phyloP scores from a whole-genome alignment of 495 filamentous ascomycete species.

The Trichoderma erinaceum region DNA sequence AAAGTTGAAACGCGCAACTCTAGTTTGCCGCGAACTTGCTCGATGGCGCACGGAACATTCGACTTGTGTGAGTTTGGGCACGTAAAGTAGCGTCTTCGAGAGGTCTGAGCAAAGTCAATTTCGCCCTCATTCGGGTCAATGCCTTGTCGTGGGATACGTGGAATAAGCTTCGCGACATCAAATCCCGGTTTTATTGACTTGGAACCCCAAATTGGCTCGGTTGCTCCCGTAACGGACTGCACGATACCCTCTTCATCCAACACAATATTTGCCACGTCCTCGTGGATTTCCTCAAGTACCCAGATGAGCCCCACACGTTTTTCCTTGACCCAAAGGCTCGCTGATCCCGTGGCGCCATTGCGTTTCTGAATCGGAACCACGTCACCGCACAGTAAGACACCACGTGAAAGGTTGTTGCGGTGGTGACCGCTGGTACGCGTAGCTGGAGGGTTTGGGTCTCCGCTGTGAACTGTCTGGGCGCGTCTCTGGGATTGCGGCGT shows the following conservation, averaged over 20 bases:
- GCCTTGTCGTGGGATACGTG: slow-evolving; percentile 68
- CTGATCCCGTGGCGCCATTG: slow-evolving; percentile 83
- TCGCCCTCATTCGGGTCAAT: slow-evolving; percentile 57
- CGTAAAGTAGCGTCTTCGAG: slow-evolving; percentile 69
- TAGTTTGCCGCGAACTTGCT: slow-evolving; percentile 54
- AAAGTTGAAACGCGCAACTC: slow-evolving; percentile 83
- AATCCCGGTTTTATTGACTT: slow-evolving; percentile 57
- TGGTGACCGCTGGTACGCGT: slow-evolving; percentile 45
- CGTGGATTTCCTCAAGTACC: slow-evolving; percentile 96
- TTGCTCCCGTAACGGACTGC: slow-evolving; percentile 58
- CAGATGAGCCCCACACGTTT: slow-evolving; percentile 90
- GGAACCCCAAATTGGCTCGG: slow-evolving; percentile 74
- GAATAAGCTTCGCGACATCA: slow-evolving; percentile 68
- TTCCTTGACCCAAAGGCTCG: slow-evolving; percentile 97
- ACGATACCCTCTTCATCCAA: slow-evolving; percentile 71
- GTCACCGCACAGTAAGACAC: slow-evolving; percentile 90
- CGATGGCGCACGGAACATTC: slow-evolving; percentile 72
- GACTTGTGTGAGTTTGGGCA: slow-evolving; percentile 65
- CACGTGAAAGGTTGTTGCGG: slow-evolving; percentile 68
- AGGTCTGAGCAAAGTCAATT: slow-evolving; percentile 64
- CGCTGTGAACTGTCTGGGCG: slow-evolving; percentile 69
- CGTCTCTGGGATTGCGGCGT: slow-evolving; percentile 41
- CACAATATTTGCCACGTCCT: slow-evolving; percentile 72
- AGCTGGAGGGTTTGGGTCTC: slow-evolving; percentile 57
- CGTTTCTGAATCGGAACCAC: slow-evolving; percentile 95